A percentile compares a stretch with the other conserved stretches of the same genome.
These are phyloP conservation scores for Starmerella stigmatis DNA, from an alignment of 805 yeast species.

Conservation along the genomic window DNA sequence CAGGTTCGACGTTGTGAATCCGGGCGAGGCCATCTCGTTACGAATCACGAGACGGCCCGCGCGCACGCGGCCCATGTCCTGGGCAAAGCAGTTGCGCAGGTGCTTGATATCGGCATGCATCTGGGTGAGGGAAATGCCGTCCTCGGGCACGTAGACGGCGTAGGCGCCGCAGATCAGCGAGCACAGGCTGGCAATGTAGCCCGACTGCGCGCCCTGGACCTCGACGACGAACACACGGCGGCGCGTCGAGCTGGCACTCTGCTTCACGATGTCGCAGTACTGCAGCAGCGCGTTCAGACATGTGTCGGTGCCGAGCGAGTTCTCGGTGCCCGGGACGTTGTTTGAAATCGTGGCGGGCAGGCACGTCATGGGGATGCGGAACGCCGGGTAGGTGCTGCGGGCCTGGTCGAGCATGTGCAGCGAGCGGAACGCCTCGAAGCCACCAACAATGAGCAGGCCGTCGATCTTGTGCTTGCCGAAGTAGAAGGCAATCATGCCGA, in stretches of 20 bases:
- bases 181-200: conserved; percentile 79
- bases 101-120: conserved; percentile 66
- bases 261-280: conserved; percentile 92
- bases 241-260: conserved; percentile 88
- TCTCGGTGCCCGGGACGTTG: conserved; percentile 98
- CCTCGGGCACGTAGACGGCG: conserved; percentile 85
- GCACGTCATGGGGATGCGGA: conserved; percentile 87
- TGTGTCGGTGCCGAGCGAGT: conserved; percentile 90
- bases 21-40: conserved; percentile 71
- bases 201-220: conserved; percentile 96
- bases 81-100: conserved; percentile 54
- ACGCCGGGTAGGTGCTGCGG: conserved; percentile 70
- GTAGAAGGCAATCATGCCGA: conserved; percentile 86
- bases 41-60: conserved; percentile 80
- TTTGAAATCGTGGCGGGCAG: conserved; percentile 94
- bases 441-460: conserved; percentile 87
- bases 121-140: conserved; percentile 55
- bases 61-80: conserved; percentile 67
- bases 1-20: conserved; percentile 70
- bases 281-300: conserved; percentile 83
- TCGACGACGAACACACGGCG: conserved; percentile 92
- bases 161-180: conserved; percentile 84
- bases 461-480: conserved; percentile 81
- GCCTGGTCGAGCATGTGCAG: conserved; percentile 72
- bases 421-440: conserved; percentile 90